Conservation (phyloP, 106 monocot genomes). For the Phalaenopsis aphrodite region DNA sequence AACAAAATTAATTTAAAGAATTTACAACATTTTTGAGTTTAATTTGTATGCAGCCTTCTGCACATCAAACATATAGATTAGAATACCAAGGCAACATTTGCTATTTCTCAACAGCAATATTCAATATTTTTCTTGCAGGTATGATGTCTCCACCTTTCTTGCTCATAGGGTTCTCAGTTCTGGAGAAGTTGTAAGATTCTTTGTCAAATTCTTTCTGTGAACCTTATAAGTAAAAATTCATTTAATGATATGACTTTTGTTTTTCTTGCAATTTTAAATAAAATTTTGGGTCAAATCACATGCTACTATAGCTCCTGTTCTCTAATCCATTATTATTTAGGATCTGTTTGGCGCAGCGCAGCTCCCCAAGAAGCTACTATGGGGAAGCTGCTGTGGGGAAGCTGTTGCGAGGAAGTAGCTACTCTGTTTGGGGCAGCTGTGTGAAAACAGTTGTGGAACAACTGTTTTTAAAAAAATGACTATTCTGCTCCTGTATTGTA, state of each 20-base stretch:
- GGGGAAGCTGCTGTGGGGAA: no score
- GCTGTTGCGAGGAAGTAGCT: no score
- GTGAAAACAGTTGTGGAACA: no score
- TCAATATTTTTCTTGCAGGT: slow-evolving; percentile 31
- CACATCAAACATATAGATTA: neutral
- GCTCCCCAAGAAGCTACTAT: no score
- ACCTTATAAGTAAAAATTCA: neutral
- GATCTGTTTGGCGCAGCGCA: no score
- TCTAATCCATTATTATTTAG: neutral
- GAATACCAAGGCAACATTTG: neutral
- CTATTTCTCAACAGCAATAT: neutral
- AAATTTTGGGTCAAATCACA: neutral
- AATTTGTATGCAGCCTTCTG: neutral
- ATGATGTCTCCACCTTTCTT: slow-evolving; percentile 49
- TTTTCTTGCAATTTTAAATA: neutral
- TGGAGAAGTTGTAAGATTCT: slow-evolving; percentile 39
- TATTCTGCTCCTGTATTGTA: no score
- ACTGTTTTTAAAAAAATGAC: no score
- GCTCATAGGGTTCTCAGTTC: slow-evolving; percentile 29
- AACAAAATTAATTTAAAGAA: neutral
- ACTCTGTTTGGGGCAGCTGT: no score
- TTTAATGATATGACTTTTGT: neutral
- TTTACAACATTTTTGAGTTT: neutral
- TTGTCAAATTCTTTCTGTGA: neutral
- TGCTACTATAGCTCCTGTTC: neutral